phyloP scores from a whole-genome alignment of 495 filamentous ascomycete species.

The Aspergillus panamensis region DNA sequence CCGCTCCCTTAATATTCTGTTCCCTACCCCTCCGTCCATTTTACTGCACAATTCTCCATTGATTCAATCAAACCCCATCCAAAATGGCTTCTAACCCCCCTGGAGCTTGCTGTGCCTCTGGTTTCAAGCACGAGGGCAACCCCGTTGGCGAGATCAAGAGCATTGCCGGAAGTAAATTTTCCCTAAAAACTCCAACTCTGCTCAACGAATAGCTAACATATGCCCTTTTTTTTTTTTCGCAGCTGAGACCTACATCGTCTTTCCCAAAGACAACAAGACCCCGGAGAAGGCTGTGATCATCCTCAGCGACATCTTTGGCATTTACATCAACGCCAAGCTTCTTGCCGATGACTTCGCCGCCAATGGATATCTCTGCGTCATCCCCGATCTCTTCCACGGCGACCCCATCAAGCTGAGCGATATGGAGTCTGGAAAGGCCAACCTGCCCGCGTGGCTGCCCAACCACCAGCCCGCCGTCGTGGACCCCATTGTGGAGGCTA shows the following conservation, averaged over 20 bases:
- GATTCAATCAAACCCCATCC: conserved; percentile 2
- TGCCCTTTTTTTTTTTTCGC: background rate
- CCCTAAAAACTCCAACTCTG: conserved; percentile 18
- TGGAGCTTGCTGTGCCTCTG: conserved; percentile 53
- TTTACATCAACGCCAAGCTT: conserved; percentile 75
- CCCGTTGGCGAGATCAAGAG: conserved; percentile 42
- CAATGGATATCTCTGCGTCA: conserved; percentile 72
- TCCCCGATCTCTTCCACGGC: conserved; percentile 76
- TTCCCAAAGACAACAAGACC: conserved; percentile 40
- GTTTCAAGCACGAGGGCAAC: conserved; percentile 48
- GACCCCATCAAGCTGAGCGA: conserved; percentile 54
- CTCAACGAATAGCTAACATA: conserved; percentile 11
- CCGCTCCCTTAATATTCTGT: background rate
- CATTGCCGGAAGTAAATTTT: conserved; percentile 36
- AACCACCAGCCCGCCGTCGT: conserved; percentile 56
- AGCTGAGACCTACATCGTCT: conserved; percentile 44
- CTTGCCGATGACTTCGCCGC: conserved; percentile 80
- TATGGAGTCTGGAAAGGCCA: conserved; percentile 55
- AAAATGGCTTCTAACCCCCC: conserved; percentile 59
- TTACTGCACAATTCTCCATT: background rate
- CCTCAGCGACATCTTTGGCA: conserved; percentile 65
- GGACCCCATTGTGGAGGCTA: conserved; percentile 60
- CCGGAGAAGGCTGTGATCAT: conserved; percentile 43
- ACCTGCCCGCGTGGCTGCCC: conserved; percentile 57
- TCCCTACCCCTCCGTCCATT: background rate